Evolutionary conservation across 129 eudicot genomes (phyloP).

Genomic region (Helianthus tuberosus): DNA sequence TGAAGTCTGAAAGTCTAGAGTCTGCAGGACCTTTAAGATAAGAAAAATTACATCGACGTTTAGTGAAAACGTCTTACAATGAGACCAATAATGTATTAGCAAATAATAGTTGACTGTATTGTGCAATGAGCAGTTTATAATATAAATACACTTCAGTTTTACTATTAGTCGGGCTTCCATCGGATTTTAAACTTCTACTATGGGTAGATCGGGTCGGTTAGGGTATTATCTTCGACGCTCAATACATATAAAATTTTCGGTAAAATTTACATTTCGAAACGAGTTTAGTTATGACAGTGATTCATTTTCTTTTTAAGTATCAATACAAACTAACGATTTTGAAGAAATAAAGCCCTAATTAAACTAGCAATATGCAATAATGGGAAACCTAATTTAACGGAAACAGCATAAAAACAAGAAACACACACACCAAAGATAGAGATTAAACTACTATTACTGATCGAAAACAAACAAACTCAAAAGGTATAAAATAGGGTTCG

Average conservation of each 20-base stretch:
- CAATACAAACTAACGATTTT: background rate
- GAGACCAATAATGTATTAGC: background rate
- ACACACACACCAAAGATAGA: background rate
- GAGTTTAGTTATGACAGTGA: too few relatives aligned
- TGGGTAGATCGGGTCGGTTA: too few relatives aligned
- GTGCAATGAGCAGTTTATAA: too few relatives aligned
- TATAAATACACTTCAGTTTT: background rate
- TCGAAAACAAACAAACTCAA: slow-evolving; percentile 1
- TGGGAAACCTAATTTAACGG: background rate
- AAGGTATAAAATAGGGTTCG: slow-evolving; percentile 29
- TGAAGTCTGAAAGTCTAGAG: slow-evolving; percentile 73
- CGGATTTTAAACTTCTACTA: too few relatives aligned
- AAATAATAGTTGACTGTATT: too few relatives aligned
- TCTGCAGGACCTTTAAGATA: slow-evolving; percentile 64
- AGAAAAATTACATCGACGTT: slow-evolving; percentile 7
- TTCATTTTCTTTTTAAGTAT: background rate
- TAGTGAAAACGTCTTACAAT: background rate
- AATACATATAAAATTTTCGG: too few relatives aligned
- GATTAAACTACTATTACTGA: slow-evolving; percentile 9
- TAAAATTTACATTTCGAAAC: too few relatives aligned
- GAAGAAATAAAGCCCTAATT: background rate
- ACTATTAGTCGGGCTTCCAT: too few relatives aligned
- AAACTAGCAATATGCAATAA: too few relatives aligned
- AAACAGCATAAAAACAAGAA: background rate
- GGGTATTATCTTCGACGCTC: too few relatives aligned